Conservation (phyloP, 2,329 filamentous ascomycete species). For the Aspergillus clavatus region DNA sequence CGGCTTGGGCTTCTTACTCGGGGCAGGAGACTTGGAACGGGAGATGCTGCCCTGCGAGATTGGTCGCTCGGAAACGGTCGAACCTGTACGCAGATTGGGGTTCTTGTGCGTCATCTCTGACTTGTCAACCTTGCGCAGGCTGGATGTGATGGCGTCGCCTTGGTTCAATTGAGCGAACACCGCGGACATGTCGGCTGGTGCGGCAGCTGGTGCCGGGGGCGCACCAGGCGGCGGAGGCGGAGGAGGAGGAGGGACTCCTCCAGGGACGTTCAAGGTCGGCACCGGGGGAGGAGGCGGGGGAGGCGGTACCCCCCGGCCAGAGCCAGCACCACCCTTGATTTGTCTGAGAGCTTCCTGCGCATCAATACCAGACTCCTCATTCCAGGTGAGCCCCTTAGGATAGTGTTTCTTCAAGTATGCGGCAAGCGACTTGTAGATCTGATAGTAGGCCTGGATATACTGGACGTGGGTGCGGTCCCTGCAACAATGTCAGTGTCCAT, state of each 20-base stretch:
- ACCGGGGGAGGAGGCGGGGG: constrained; percentile 50
- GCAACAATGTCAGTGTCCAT: constrained; percentile 16
- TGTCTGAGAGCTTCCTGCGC: constrained; percentile 65
- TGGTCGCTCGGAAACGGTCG: constrained; percentile 60
- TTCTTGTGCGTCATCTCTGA: constrained; percentile 99
- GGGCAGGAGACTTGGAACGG: constrained; percentile 78
- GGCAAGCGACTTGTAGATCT: constrained; percentile 76
- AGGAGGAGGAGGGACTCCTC: constrained; percentile 59
- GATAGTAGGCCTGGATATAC: constrained; percentile 91
- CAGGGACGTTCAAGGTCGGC: constrained; percentile 45
- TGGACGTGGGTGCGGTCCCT: constrained; percentile 77
- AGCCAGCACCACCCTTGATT: constrained; percentile 41
- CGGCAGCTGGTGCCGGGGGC: constrained; percentile 47
- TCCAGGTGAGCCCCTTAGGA: constrained; percentile 77
- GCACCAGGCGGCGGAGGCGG: constrained; percentile 65
- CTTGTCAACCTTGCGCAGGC: constrained; percentile 87
- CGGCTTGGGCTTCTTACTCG: constrained; percentile 81
- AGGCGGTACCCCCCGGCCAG: constrained; percentile 38
- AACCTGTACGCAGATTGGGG: constrained; percentile 70
- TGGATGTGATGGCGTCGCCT: constrained; percentile 80
- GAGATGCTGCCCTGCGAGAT: constrained; percentile 48
- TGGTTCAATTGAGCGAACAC: constrained; percentile 91
- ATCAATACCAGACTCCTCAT: constrained; percentile 66
- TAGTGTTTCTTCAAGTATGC: constrained; percentile 84
- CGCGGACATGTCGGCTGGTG: constrained; percentile 65